Evolutionary conservation across 768 basidiomycete genomes (phyloP), one percentile per base, ranked within the genome.

Genomic region (Tremella mesenterica): DNA sequence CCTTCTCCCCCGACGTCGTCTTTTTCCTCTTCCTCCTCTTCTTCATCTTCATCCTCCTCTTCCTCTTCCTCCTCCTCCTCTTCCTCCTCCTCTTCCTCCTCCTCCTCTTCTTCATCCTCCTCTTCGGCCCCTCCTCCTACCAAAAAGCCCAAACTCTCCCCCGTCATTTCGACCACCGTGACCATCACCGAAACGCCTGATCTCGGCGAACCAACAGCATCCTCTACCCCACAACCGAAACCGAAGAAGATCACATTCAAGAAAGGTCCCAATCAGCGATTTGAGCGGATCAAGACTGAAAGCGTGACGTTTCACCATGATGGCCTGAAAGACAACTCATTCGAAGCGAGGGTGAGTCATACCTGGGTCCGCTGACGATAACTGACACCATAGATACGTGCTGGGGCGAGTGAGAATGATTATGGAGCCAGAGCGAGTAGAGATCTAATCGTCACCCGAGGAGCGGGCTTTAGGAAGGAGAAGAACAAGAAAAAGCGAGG

Each of bases 401-500:
- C 78, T 21, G 73, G 81, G 2, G 88, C 81, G 0, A 77, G 77
- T 1, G 58, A 59, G 21, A 83, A 83, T 57, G 95, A 97, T 69
- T 99, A 99, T 61, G 93, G 93, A 18, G 84, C 82, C 27, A 80
- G 79, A 50, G 93, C 93, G 0, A 83, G 84, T 59, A 78, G 80
- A 33, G 95, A 97, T 73, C 76, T 99, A 57, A 85, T 93, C 58
- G 86, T 91, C 25, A 97, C 93, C 2, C 81, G 91, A 1, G 93
- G 93, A 2, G 85, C 87, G 44, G 89, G 89, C 2, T 99, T 99
- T 78, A 81, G 90, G 50, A 99, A 97, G 75, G 93, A 95, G 79
- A 99, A 99, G 76, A 96, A 95, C 77, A 99, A 97, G 81, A 97
- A 97, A 77, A 99, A 99, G 76, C 78, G 86, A 63, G 93, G 91